Base-by-base conservation (phyloP, 352 stramenopile species). In the Hyaloperonospora brassicae region DNA sequence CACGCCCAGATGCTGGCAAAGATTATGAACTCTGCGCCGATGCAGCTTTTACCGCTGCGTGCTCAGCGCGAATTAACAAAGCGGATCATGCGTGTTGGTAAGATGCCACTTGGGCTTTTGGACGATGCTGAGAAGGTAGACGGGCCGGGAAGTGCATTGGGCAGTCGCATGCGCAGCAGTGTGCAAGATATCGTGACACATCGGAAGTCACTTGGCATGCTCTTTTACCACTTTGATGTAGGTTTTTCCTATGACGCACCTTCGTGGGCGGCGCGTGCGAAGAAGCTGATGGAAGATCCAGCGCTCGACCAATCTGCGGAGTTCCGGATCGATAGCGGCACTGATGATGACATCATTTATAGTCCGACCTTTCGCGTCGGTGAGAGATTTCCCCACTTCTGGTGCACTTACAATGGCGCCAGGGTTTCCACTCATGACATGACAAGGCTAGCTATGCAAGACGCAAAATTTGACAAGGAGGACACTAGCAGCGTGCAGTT, bases 201-300 rank as follows among this genome's bases (percentile, higher is more conserved):
- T 27, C 70, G 79, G 10, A 51, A 74, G 46, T 75, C 69, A n/a
- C 59, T 93, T 9, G 79, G 77, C 0, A 90, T 93, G 84, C 66
- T 93, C 39, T 93, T 93, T 59, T 92, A 89, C 65, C 68, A 91
- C 47, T 91, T 89, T 44, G 84, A 93, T 58, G 82, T 92, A 56
- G 84, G 84, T 1, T 90, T 85, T 52, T 87, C 79, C 23, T 93
- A 92, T 60, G 59, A 79, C 36, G 53, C 62, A n/a, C n/a, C 50
- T 25, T 54, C 50, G 14, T 89, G 83, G 76, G 50, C 46, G 2
- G 10, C 50, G 10, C 64, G 64, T 4, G 77, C 79, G 1, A 78
- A 78, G 31, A 54, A 70, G 52, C 69, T 89, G 23, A 84, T 90
- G 77, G 50, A 77, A 51, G 82, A 89, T 50, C 30, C 61, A 10